Base-by-base conservation (phyloP, 2,329 filamentous ascomycete species). In the Eurotiales sp. region DNA sequence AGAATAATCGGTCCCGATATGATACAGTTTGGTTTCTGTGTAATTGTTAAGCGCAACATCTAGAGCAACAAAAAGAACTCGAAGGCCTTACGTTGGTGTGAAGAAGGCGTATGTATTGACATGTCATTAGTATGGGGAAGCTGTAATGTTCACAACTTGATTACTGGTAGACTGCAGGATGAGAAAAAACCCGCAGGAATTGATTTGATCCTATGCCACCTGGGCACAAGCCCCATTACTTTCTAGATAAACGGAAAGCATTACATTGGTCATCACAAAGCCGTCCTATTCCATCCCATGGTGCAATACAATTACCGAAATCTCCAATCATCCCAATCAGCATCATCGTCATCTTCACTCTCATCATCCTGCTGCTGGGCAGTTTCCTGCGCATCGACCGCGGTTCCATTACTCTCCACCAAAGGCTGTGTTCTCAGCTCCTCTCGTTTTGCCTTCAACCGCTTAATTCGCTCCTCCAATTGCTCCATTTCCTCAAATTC, bases 401-500 rank as follows among this genome's bases (percentile, higher is more conserved):
- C n/a, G 14, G 40, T 15, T 11, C 22, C 50, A 23, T 51, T 51
- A 49, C 46, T 63, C 50, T 58, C 64, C 21, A 55, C 52, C 29
- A 58, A 56, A 44, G 61, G 65, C 56, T 56, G 75, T 60, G 60
- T 73, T 61, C 82, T 76, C 55, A 91, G 65, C 50, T 83, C 82
- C 62, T 91, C 88, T 42, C 87, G 76, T 66, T 82, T 83, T 63
- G 88, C 83, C 64, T 87, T 86, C 49, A 92, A 68, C 55, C 76
- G 78, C 53, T 77, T 76, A 11, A 92, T 85, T 6, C 87, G 80
- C 46, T 82, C 81, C 66, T 92, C 88, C 41, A 92, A 77, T 62
- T 84, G 81, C 63, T 87, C 85, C 88, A 92, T 92, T 64, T 90
- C 85, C 52, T 90, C 87, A 58, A 92, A 87, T 66, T 92, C 88